Evolutionary conservation across 805 yeast genomes (phyloP).

Genomic region (Candida glaebosa): DNA sequence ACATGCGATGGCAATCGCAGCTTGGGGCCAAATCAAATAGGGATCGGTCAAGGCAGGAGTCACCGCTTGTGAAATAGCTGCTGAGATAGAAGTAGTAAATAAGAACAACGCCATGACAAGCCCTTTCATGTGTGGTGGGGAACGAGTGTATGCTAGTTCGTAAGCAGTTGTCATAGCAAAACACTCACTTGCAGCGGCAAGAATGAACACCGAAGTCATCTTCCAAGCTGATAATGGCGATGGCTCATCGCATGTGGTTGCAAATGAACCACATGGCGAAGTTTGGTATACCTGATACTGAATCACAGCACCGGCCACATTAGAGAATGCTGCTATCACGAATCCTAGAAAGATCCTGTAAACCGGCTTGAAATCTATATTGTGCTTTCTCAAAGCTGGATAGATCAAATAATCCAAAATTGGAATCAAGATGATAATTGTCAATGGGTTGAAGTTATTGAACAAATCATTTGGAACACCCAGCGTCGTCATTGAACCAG

Average conservation of each 20-base stretch:
- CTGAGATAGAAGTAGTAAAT: conserved; percentile 44
- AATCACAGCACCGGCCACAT: conserved; percentile 47
- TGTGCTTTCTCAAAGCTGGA: conserved; percentile 42
- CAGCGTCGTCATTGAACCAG: conserved; percentile 49
- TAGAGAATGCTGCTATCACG: conserved; percentile 43
- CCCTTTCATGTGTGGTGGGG: conserved; percentile 50
- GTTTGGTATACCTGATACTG: conserved; percentile 47
- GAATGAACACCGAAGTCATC: conserved; percentile 24
- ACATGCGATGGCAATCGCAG: conserved; percentile 36
- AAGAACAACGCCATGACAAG: conserved; percentile 46
- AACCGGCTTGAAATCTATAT: conserved; percentile 41
- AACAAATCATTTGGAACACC: conserved; percentile 58
- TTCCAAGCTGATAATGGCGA: conserved; percentile 32
- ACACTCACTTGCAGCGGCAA: conserved; percentile 52
- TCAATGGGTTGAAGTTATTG: conserved; percentile 51
- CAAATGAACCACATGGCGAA: conserved; percentile 50
- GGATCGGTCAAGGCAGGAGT: conserved; percentile 42
- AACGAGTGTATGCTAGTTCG: conserved; percentile 51
- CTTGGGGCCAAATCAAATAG: conserved; percentile 38
- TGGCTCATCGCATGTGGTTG: conserved; percentile 31
- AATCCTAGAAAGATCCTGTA: conserved; percentile 48
- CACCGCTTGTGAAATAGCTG: conserved; percentile 44
- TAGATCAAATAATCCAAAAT: conserved; percentile 46
- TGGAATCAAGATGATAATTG: conserved; percentile 51
- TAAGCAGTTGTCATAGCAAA: conserved; percentile 50